Evolutionary conservation across 2,329 filamentous ascomycete species (phyloP).

Genomic region (Cercospora sp.): DNA sequence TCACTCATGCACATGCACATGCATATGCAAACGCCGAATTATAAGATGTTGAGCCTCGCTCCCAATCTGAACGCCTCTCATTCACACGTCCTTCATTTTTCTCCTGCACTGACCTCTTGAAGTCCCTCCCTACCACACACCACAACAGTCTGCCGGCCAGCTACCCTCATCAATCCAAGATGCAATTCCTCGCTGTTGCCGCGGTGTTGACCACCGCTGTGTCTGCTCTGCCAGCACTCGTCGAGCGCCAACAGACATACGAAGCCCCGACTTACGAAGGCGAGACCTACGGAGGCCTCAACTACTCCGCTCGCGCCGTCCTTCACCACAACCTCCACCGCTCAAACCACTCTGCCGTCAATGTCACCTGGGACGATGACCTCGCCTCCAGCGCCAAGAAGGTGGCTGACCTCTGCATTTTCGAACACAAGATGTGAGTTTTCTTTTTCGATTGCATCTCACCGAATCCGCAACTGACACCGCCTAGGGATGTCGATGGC

Average conservation of each 20-base stretch:
- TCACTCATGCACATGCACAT: background rate
- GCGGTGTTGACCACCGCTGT: constrained; percentile 2
- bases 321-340: constrained; percentile 25
- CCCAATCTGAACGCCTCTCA: background rate
- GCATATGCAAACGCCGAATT: background rate
- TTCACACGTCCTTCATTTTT: background rate
- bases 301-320: constrained; percentile 10
- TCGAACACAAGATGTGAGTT: constrained; percentile 70
- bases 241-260: constrained; percentile 4
- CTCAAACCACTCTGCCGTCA: constrained; percentile 35
- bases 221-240: constrained; percentile 5
- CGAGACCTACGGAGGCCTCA: constrained; percentile 2
- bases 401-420: constrained; percentile 66
- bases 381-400: constrained; percentile 64
- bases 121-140: background rate
- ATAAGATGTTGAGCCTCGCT: background rate
- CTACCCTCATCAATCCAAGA: background rate
- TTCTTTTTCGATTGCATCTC: background rate
- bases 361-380: constrained; percentile 64
- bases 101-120: background rate
- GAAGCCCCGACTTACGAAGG: background rate
- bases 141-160: background rate
- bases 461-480: background rate
- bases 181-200: constrained; percentile 11
- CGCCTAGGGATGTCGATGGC: constrained; percentile 43